phyloP scores from a whole-genome alignment of 1,284 basidiomycete genomes.

The Ceratobasidium papillatum region DNA sequence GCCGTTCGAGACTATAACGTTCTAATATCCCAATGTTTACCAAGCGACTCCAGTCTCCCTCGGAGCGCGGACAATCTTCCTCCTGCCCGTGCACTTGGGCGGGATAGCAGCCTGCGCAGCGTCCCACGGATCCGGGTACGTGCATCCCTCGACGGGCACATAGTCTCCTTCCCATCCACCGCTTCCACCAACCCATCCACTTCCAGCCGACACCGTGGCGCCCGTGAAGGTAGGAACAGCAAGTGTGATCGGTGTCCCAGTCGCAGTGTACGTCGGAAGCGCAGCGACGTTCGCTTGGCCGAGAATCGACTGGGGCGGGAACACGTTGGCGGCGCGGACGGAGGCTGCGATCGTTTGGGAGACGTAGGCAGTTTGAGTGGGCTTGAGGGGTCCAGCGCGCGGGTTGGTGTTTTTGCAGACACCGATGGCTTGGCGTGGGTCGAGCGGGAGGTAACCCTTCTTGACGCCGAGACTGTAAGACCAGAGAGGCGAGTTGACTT shows the following conservation, averaged over 20 bases:
- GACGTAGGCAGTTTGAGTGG: slow-evolving; percentile 47
- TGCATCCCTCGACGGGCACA: slow-evolving; percentile 67
- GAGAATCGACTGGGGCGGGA: slow-evolving; percentile 21
- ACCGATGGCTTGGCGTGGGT: slow-evolving; percentile 79
- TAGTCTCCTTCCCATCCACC: slow-evolving; percentile 73
- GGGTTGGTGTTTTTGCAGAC: slow-evolving; percentile 64
- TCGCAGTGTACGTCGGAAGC: slow-evolving; percentile 61
- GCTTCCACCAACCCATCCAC: slow-evolving; percentile 72
- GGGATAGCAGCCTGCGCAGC: slow-evolving; percentile 61
- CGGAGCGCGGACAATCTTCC: background rate
- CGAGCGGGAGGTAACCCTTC: slow-evolving; percentile 86
- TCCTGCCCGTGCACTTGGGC: slow-evolving; percentile 43
- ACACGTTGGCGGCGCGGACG: slow-evolving; percentile 46
- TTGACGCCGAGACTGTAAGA: slow-evolving; percentile 86
- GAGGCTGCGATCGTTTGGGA: slow-evolving; percentile 45
- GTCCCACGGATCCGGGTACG: slow-evolving; percentile 70
- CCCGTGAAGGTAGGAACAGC: slow-evolving; percentile 48
- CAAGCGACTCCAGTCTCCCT: slow-evolving; percentile 4
- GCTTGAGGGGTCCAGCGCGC: slow-evolving; percentile 60
- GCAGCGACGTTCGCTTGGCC: slow-evolving; percentile 50
- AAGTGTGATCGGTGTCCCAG: slow-evolving; percentile 51
- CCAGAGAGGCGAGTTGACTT: slow-evolving; percentile 84
- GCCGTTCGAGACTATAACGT: background rate
- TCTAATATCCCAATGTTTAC: background rate
- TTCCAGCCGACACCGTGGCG: slow-evolving; percentile 57